Conservation (phyloP, 805 yeast species). For the Cyberlindnera samutprakarnensis region DNA sequence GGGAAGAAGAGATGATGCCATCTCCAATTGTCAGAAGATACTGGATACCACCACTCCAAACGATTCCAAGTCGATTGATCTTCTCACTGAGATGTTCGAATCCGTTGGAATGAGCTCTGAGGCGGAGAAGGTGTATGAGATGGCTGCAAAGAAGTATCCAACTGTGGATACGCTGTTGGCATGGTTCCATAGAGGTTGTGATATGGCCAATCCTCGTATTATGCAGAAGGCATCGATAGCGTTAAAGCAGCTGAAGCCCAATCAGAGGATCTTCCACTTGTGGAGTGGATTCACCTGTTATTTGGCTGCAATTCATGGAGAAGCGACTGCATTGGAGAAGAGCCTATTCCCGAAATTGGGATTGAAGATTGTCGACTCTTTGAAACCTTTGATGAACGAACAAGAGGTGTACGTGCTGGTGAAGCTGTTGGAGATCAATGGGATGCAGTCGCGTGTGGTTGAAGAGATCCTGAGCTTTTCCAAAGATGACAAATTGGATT, state of each 20-base stretch:
- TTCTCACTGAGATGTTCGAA: constrained; percentile 39
- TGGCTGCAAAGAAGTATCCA: constrained; percentile 51
- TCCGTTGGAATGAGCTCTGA: constrained; percentile 31
- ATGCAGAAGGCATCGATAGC: constrained; percentile 49
- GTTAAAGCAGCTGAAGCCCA: constrained; percentile 26
- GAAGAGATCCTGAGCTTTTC: constrained; percentile 27
- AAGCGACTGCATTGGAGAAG: constrained; percentile 36
- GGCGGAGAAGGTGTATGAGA: constrained; percentile 45
- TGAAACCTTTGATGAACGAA: constrained; percentile 43
- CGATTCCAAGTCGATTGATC: constrained; percentile 46
- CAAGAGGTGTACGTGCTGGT: constrained; percentile 64
- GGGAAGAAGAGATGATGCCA: constrained; percentile 25
- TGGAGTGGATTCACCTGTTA: constrained; percentile 54
- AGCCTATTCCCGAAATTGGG: constrained; percentile 56
- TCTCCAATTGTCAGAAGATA: constrained; percentile 16
- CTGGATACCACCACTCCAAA: constrained; percentile 35
- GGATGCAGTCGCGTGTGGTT: constrained; percentile 20
- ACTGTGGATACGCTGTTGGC: constrained; percentile 35
- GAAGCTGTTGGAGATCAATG: constrained; percentile 35
- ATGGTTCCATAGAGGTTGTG: constrained; percentile 54
- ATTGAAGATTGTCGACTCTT: constrained; percentile 42
- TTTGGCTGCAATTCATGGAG: constrained; percentile 29
- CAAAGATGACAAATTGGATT: constrained; percentile 32
- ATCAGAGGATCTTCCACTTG: constrained; percentile 31
- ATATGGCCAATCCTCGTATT: constrained; percentile 38